Conservation (phyloP, 768 basidiomycete genomes). For the Lactarius vividus region DNA sequence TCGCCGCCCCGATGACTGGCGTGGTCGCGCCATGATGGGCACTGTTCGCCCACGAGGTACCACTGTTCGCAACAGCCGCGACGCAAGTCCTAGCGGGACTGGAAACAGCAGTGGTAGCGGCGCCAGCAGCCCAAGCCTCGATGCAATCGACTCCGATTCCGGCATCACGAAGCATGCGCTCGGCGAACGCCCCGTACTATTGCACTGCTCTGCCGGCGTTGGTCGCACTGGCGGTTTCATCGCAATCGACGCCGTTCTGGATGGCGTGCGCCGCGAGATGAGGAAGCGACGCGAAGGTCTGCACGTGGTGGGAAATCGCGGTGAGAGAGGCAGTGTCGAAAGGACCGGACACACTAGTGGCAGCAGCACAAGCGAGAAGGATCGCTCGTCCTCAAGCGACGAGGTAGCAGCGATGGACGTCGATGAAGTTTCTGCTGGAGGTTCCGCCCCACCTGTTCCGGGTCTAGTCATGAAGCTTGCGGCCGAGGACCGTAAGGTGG, state of each 20-base stretch:
- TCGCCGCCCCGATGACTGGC: conserved; percentile 32
- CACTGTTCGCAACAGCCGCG: conserved; percentile 13
- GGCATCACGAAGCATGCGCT: conserved; percentile 56
- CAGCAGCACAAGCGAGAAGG: conserved; percentile 27
- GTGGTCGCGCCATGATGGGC: conserved; percentile 19
- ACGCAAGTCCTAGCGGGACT: conserved; percentile 24
- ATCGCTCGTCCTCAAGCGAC: conserved; percentile 28
- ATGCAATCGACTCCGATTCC: conserved; percentile 49
- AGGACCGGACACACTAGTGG: conserved; percentile 25
- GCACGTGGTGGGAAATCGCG: conserved; percentile 9
- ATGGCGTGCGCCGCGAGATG: conserved; percentile 65
- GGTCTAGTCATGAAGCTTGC: conserved; percentile 23
- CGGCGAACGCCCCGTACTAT: conserved; percentile 59
- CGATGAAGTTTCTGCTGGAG: conserved; percentile 28
- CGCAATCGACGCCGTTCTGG: conserved; percentile 81
- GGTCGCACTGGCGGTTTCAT: conserved; percentile 95
- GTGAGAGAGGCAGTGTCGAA: conserved; percentile 23
- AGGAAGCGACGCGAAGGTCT: conserved; percentile 35
- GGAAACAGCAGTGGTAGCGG: conserved; percentile 21
- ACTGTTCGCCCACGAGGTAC: conserved; percentile 14
- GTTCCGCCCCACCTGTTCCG: conserved; percentile 8
- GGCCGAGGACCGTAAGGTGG: conserved; percentile 16
- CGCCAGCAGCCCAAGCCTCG: conserved; percentile 22
- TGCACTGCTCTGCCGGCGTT: conserved; percentile 94
- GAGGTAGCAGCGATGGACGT: conserved; percentile 34